A percentile compares a stretch with the other conserved stretches of the same genome.
Evolutionary conservation across 2,329 filamentous ascomycete genomes (phyloP).

Genomic region (Dissoconium aciculare): DNA sequence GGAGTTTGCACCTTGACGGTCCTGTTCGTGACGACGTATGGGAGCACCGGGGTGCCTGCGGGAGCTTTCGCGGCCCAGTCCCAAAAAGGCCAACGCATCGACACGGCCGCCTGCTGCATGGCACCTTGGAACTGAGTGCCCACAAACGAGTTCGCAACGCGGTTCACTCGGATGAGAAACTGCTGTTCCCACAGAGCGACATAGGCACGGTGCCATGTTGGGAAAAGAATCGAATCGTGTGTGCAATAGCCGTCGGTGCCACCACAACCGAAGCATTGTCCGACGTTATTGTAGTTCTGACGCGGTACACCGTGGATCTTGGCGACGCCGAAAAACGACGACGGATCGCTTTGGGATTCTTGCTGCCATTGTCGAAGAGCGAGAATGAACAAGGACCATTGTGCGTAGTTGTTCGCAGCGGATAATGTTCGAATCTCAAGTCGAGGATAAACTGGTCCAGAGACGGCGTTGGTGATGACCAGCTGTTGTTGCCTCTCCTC

Average conservation of each 20-base stretch:
- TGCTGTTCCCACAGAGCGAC: slow-evolving; percentile 18
- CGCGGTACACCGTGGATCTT: slow-evolving; percentile 17
- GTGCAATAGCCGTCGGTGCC: slow-evolving; percentile 16
- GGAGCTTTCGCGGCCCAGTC: slow-evolving; percentile 16
- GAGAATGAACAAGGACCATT: slow-evolving; percentile 16
- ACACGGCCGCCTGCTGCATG: slow-evolving; percentile 12
- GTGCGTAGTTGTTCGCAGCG: slow-evolving; percentile 12
- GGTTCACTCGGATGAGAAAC: slow-evolving; percentile 11
- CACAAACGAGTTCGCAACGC: slow-evolving; percentile 10
- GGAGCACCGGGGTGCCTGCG: slow-evolving; percentile 7
- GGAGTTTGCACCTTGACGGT: slow-evolving; percentile 14
- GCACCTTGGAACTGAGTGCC: not conserved
- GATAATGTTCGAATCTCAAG: slow-evolving; percentile 16
- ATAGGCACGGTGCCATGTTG: slow-evolving; percentile 17
- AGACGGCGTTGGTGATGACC: slow-evolving; percentile 5
- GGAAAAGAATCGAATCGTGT: slow-evolving; percentile 17
- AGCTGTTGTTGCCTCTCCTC: slow-evolving; percentile 7
- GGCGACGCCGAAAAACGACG: slow-evolving; percentile 13
- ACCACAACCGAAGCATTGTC: slow-evolving; percentile 10
- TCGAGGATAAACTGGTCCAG: slow-evolving; percentile 10
- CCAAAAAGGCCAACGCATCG: slow-evolving; percentile 18
- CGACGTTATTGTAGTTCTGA: slow-evolving; percentile 12
- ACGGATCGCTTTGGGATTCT: slow-evolving; percentile 2
- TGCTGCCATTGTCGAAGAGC: slow-evolving; percentile 12
- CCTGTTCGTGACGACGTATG: slow-evolving; percentile 12